Base-by-base conservation (phyloP, 1,139 yeast genomes). In the Hanseniaspora gamundiae region DNA sequence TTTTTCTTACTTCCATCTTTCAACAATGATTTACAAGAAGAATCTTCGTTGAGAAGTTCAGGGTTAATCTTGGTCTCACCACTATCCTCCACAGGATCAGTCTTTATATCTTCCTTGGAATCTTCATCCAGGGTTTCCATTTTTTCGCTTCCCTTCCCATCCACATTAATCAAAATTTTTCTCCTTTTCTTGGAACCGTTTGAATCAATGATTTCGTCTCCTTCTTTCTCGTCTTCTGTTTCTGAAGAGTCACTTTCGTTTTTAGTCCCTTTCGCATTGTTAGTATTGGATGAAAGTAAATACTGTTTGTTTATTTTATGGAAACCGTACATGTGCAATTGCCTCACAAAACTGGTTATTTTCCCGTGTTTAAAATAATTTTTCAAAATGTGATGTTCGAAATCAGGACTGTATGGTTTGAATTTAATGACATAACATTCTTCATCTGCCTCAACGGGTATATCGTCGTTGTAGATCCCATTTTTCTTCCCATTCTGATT, bases 311-410 rank as follows among this genome's bases (percentile, higher is more conserved):
- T 71, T 35, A 78, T 82, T 59, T 80, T 80, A 56, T 80, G 87
- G 60, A 80, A 80, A 9, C 87, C 87, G 56, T 80, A 80, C 87
- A 80, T 80, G 58, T 80, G 80, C 42, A 80, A 61, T 54, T 80
- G 87, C 47, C 87, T 68, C 35, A 80, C 80, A 55, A 80, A 80
- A 22, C 82, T 74, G 8, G 85, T 80, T 42, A 79, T 74, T 55
- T 80, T 80, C 46, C 78, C 82, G 63, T 84, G 94, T 59, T 84
- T 84, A 64, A 84, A 84, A 60, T 79, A 81, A 49, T 70, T 74
- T 42, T 82, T 73, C 49, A 81, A 63, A 8, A 77, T 82, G 51
- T 72, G 72, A 22, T 76, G 74, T 49, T 71, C 69, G 45, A 81
- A 74, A 49, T 80, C 78, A 45, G 77, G 78, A 51, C 78, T 81